Evolutionary conservation across 345 rosid species (phyloP), one percentile per base, ranked within the genome.

Genomic region (Eucalyptus grandis): DNA sequence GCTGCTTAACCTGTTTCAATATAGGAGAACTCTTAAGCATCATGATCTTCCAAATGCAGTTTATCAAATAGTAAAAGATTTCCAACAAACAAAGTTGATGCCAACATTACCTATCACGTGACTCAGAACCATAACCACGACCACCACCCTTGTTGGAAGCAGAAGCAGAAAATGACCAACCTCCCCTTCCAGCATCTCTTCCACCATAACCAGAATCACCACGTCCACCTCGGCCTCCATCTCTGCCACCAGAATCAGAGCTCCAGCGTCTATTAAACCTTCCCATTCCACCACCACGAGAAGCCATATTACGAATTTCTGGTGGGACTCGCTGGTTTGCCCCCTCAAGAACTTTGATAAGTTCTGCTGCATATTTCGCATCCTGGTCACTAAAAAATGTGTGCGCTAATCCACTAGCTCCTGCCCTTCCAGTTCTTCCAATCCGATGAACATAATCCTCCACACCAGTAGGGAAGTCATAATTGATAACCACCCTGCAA

Each of bases 381-480:
- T 97, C 99, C 92, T 96, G 99, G 50, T 96, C 99, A 37, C 97
- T 95, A 85, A 97, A 95, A 89, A 98, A 98, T 22, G 99, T 97
- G 91, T 94, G 92, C 21, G 99, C 97, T 80, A 93, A 27, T 87
- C 99, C 99, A 49, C 98, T 96, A n/a, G 99, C 99, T 90, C 99
- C 99, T 44, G 99, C 99, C 91, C 99, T 95, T 49, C 98, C 99
- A 26, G 99, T 98, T 92, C 99, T 96, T 87, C 99, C 99, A 89
- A 98, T 98, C 92, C 99, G 94, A 89, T 98, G 99, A 88, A 98
- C 99, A 91, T 98, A 98, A 88, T 98, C 99, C 91, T 98, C 99
- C 87, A 97, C 98, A 88, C 99, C 99, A 51, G 96, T 97, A 19
- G 99, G 99, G 88, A 98, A 98, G 91, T 98, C 99, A 91, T 96